Evolutionary conservation across 2,329 filamentous ascomycete genomes (phyloP).

Genomic region (Ambrosiella cleistominuta): DNA sequence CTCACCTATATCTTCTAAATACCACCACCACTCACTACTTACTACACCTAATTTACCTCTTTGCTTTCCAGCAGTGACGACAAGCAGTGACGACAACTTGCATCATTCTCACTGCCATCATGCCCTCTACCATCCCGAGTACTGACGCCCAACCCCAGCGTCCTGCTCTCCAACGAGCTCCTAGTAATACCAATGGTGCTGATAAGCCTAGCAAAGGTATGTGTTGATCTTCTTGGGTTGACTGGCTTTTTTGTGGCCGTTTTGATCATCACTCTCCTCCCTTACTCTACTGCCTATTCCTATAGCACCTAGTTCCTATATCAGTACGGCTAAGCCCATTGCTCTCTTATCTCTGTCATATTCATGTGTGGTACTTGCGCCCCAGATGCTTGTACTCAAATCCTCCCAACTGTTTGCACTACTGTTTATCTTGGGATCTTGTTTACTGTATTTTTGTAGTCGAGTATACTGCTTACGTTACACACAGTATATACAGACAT

Average conservation of each 20-base stretch:
- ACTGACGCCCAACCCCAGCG: neutral
- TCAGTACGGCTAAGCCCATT: too few species aligned
- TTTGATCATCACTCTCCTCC: neutral
- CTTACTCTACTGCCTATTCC: neutral
- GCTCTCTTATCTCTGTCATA: too few species aligned
- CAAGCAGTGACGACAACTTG: neutral
- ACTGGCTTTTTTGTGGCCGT: neutral
- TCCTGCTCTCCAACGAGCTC: slow-evolving; percentile 4
- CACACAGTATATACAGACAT: neutral
- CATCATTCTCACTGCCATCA: neutral
- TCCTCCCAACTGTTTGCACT: too few species aligned
- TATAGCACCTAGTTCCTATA: too few species aligned
- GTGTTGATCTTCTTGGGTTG: neutral
- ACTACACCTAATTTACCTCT: neutral
- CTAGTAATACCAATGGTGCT: slow-evolving; percentile 1
- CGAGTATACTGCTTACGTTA: too few species aligned
- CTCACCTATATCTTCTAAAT: too few species aligned
- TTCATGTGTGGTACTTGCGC: too few species aligned
- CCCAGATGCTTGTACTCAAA: too few species aligned
- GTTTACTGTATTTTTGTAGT: too few species aligned
- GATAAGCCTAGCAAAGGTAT: slow-evolving; percentile 12
- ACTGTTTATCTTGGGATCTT: too few species aligned
- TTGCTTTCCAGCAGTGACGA: neutral
- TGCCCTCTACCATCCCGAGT: neutral
- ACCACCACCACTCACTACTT: too few species aligned